A percentile compares a stretch with the other conserved stretches of the same genome.
These are phyloP conservation scores for Pyrenochaeta sp. DNA, from an alignment of 2,329 filamentous ascomycete genomes.

Conservation along the genomic window DNA sequence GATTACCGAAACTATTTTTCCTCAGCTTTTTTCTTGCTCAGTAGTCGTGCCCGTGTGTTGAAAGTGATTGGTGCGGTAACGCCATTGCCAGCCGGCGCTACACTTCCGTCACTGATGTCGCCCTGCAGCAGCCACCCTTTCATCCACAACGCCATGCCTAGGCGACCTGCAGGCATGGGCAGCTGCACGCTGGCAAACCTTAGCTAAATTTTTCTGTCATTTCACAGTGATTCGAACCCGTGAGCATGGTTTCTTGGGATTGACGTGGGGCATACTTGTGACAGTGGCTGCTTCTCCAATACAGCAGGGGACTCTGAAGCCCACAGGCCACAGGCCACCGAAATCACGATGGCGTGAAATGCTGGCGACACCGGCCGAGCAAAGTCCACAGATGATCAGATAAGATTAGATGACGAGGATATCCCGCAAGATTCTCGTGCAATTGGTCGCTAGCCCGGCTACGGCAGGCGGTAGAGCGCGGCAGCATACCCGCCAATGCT, in stretches of 20 bases:
- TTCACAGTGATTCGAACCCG: neutral
- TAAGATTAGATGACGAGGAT: constrained; percentile 21
- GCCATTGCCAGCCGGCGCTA: neutral
- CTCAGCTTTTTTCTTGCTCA: neutral
- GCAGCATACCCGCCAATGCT: constrained; percentile 6
- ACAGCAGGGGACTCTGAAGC: neutral
- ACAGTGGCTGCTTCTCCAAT: constrained; percentile 14
- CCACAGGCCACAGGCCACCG: neutral
- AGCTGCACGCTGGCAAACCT: neutral
- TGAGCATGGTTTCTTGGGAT: neutral
- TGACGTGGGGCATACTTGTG: constrained; percentile 1
- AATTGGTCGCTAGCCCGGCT: neutral
- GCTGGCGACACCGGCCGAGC: neutral
- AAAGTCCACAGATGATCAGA: constrained; percentile 16
- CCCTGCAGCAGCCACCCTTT: neutral
- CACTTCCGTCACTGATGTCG: neutral
- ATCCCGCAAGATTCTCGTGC: constrained; percentile 8
- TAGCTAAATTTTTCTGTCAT: neutral
- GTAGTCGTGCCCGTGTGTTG: neutral
- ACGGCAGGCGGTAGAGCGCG: neutral
- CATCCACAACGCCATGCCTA: neutral
- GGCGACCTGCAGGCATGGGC: neutral
- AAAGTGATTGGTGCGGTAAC: neutral
- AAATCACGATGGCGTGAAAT: neutral
- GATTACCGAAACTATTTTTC: too few relatives aligned